Evolutionary conservation across 2,329 filamentous ascomycete genomes (phyloP).

Genomic region (Alternaria sp.): DNA sequence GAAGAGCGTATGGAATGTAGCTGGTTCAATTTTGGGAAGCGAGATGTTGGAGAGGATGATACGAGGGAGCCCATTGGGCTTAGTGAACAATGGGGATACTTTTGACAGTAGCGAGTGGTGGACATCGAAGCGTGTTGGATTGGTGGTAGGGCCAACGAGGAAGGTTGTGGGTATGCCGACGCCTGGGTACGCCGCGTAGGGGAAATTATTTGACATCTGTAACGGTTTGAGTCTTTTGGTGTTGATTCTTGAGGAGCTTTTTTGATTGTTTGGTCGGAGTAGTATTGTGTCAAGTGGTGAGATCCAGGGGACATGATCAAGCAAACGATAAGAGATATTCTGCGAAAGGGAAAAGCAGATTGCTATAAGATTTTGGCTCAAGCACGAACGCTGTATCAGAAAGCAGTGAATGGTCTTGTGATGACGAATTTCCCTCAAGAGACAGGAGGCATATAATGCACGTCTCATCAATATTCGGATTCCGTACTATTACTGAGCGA

Average conservation of each 20-base stretch:
- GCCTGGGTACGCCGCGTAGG: background rate
- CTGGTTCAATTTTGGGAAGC: background rate
- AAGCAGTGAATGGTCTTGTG: background rate
- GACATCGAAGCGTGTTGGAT: slow-evolving; percentile 7
- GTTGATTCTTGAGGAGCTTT: rapidly evolving
- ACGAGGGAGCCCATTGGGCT: background rate
- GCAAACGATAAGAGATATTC: background rate
- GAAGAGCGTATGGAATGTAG: background rate
- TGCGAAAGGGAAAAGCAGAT: background rate
- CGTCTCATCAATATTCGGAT: no score
- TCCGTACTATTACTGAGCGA: rapidly evolving
- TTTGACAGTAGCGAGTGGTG: slow-evolving; percentile 8
- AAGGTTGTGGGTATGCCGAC: slow-evolving; percentile 6
- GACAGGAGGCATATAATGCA: background rate
- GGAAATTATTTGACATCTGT: background rate
- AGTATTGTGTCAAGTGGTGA: background rate
- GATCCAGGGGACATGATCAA: background rate
- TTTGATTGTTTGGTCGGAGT: background rate
- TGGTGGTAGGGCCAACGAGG: slow-evolving; percentile 4
- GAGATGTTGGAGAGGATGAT: background rate
- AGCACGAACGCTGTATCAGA: background rate
- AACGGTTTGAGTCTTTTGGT: background rate
- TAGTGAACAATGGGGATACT: slow-evolving; percentile 4
- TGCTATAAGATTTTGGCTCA: background rate
- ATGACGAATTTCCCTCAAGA: background rate